These are phyloP conservation scores for Trebouxia gelatinosa DNA, from an alignment of 163 green algal genomes.

Conservation along the genomic window DNA sequence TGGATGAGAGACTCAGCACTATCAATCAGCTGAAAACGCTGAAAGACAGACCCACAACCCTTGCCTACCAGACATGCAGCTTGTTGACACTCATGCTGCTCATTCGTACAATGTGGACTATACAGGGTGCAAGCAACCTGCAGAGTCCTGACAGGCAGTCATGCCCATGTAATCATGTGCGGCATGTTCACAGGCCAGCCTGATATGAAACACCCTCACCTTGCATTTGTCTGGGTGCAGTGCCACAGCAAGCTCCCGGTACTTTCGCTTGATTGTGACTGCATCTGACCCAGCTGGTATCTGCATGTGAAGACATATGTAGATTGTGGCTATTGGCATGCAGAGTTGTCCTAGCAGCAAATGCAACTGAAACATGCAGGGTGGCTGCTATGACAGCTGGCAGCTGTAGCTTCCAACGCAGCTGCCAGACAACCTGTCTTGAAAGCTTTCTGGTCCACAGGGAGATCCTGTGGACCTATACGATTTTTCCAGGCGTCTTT, in stretches of 20 bases:
- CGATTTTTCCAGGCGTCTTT: neutral
- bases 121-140: no score
- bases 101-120: no score
- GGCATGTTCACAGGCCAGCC: neutral
- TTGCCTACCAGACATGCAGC: neutral
- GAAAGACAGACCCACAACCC: neutral
- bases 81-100: neutral
- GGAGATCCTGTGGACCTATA: neutral
- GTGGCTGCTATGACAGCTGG: neutral
- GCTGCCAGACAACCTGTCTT: no score
- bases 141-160: neutral
- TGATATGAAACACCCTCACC: slow-evolving; percentile 1
- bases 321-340: neutral
- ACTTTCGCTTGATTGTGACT: slow-evolving; percentile 35
- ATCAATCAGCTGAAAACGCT: neutral
- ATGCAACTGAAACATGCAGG: neutral
- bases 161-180: neutral
- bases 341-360: neutral
- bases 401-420: neutral
- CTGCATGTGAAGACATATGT: slow-evolving; percentile 31
- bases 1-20: neutral
- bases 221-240: slow-evolving; percentile 55
- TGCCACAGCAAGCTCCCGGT: slow-evolving; percentile 48
- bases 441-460: no score
- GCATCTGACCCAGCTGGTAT: slow-evolving; percentile 26